These are phyloP conservation scores for Acacia acuminata DNA, from an alignment of 306 rosid species.

Conservation along the genomic window DNA sequence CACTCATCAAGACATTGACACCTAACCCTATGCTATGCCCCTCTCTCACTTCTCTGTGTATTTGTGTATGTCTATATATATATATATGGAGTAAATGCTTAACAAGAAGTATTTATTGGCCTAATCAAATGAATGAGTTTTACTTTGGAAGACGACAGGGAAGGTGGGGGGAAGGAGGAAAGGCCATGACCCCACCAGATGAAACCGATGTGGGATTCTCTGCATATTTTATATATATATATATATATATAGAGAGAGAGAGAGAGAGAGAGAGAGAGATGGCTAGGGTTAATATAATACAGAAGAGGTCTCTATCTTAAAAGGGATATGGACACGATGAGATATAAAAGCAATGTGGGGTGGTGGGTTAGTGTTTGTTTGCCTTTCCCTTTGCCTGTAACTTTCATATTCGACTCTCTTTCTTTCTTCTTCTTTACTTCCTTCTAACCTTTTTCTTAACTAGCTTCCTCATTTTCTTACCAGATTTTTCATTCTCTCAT, in stretches of 20 bases:
- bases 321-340: constrained; percentile 35
- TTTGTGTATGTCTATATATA: accelerated
- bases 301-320: constrained; percentile 45
- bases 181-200: constrained; percentile 58
- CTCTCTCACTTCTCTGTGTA: not conserved
- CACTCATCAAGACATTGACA: constrained; percentile 51
- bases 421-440: not conserved
- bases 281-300: not conserved
- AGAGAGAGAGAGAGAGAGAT: constrained; percentile 35
- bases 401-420: not conserved
- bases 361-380: constrained; percentile 51
- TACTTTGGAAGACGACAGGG: constrained; percentile 5
- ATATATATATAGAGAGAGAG: no score
- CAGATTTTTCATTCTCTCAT: not conserved
- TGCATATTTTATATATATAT: constrained; percentile 10
- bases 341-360: constrained; percentile 30
- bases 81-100: not conserved
- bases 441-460: not conserved
- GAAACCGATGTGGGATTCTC: constrained; percentile 78
- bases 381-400: constrained; percentile 41
- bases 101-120: constrained; percentile 31
- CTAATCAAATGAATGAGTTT: constrained; percentile 33
- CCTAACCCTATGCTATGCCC: constrained; percentile 29
- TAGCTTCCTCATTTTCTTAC: not conserved
- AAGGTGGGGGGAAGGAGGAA: constrained; percentile 36